These are phyloP conservation scores for Cucurbita pepo DNA, from an alignment of 306 rosid genomes.

Conservation along the genomic window DNA sequence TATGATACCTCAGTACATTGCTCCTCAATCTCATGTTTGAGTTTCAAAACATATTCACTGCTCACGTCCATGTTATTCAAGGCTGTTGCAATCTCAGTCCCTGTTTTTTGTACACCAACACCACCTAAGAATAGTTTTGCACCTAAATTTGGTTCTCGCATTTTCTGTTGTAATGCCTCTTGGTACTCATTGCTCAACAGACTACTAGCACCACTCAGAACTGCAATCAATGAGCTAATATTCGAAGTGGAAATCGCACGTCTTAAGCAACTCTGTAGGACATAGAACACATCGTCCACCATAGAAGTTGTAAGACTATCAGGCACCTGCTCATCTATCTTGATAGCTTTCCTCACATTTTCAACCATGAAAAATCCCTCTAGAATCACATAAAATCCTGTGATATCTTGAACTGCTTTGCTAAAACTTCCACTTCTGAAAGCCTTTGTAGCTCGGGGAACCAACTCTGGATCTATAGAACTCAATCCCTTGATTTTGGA, in stretches of 20 bases:
- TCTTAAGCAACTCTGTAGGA: constrained; percentile 75
- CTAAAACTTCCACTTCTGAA: constrained; percentile 79
- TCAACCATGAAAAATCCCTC: constrained; percentile 98
- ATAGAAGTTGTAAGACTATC: constrained; percentile 88
- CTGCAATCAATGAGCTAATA: constrained; percentile 79
- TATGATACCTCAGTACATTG: constrained; percentile 68
- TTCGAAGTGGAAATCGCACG: constrained; percentile 81
- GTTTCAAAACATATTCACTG: constrained; percentile 75
- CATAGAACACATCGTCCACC: constrained; percentile 96
- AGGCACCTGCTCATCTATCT: constrained; percentile 70
- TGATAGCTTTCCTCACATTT: constrained; percentile 81
- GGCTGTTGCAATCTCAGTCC: constrained; percentile 75
- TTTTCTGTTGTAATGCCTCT: constrained; percentile 71
- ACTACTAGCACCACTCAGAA: constrained; percentile 78
- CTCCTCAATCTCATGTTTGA: constrained; percentile 84
- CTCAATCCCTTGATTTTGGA: constrained; percentile 66
- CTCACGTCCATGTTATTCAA: constrained; percentile 87
- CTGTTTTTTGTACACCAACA: constrained; percentile 73
- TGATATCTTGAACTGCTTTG: constrained; percentile 72
- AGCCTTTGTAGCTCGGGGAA: constrained; percentile 79
- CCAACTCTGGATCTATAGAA: constrained; percentile 72
- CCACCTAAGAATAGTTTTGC: constrained; percentile 90
- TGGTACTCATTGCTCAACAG: constrained; percentile 72
- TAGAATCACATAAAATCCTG: constrained; percentile 74
- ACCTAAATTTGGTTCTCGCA: constrained; percentile 86